Percentiles rank a stretch among this genome's conserved stretches.
Conservation (phyloP, 768 basidiomycete genomes). For the Trametopsis cervina region DNA sequence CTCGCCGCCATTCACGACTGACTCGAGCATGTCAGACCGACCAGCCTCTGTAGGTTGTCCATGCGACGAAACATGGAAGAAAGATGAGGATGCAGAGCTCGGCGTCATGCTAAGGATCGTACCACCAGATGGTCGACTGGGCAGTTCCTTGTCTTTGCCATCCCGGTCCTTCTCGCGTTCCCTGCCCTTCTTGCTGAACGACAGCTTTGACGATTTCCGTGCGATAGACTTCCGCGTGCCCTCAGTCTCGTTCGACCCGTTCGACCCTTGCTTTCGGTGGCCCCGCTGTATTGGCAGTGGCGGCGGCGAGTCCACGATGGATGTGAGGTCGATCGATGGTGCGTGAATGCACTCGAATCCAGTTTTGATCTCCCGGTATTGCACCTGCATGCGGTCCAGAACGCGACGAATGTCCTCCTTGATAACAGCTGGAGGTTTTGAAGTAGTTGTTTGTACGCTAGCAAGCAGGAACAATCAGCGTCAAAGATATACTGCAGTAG, state of each 20-base stretch:
- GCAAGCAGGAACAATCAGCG: constrained; percentile 6
- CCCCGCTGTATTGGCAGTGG: constrained; percentile 21
- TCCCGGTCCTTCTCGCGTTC: constrained; percentile 26
- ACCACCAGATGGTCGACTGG: constrained; percentile 35
- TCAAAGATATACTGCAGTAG: constrained; percentile 4
- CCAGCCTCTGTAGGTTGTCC: constrained; percentile 27
- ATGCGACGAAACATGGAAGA: constrained; percentile 70
- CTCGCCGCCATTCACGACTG: constrained; percentile 13
- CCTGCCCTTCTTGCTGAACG: constrained; percentile 60
- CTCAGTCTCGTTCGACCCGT: constrained; percentile 45
- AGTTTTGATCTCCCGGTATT: constrained; percentile 82
- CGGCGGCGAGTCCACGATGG: constrained; percentile 43
- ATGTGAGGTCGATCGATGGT: constrained; percentile 87
- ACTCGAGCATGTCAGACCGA: constrained; percentile 20
- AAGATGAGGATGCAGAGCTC: constrained; percentile 75
- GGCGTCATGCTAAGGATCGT: constrained; percentile 55
- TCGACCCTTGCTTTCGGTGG: constrained; percentile 39
- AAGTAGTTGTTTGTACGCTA: constrained; percentile 93
- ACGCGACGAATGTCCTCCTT: constrained; percentile 82
- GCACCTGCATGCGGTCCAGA: constrained; percentile 91
- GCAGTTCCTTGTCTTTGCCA: constrained; percentile 44
- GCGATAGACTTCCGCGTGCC: constrained; percentile 47
- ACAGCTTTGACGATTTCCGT: constrained; percentile 74
- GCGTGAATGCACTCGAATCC: constrained; percentile 97
- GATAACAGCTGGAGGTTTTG: constrained; percentile 74